These are phyloP conservation scores for Debaryomyces fabryi DNA, from an alignment of 1,139 yeast genomes.

Conservation along the genomic window DNA sequence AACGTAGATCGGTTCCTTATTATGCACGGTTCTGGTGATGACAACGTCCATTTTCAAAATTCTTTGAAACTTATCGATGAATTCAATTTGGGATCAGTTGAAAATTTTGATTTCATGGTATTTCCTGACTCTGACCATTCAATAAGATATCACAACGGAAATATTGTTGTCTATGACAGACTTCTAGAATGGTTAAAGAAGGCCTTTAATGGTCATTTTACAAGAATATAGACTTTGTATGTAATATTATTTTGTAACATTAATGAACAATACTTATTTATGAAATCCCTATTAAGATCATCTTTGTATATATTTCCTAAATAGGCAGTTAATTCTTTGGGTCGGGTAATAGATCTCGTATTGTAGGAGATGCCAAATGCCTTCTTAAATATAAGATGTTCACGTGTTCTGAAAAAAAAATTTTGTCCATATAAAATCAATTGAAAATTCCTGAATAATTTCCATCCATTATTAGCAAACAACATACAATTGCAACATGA, in stretches of 20 bases:
- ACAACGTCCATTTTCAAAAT: slow-evolving; percentile 79
- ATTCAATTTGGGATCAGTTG: slow-evolving; percentile 58
- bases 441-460: slow-evolving; percentile 5
- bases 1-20: slow-evolving; percentile 61
- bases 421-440: slow-evolving; percentile 5
- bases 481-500: slow-evolving; percentile 29
- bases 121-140: slow-evolving; percentile 82
- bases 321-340: slow-evolving; percentile 12
- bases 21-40: slow-evolving; percentile 84
- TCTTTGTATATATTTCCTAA: slow-evolving; percentile 5
- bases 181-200: slow-evolving; percentile 58
- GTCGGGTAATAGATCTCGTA: slow-evolving; percentile 4
- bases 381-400: slow-evolving; percentile 1
- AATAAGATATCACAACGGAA: slow-evolving; percentile 71
- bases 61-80: slow-evolving; percentile 64
- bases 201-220: slow-evolving; percentile 49
- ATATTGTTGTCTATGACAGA: slow-evolving; percentile 65
- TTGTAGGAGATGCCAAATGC: background rate
- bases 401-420: slow-evolving; percentile 4
- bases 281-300: background rate
- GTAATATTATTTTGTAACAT: background rate
- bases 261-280: background rate
- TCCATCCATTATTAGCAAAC: slow-evolving; percentile 6
- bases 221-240: background rate
- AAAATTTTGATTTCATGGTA: slow-evolving; percentile 71